Base-by-base conservation (phyloP, 2,329 filamentous ascomycete species). In the Neurospora sp. region DNA sequence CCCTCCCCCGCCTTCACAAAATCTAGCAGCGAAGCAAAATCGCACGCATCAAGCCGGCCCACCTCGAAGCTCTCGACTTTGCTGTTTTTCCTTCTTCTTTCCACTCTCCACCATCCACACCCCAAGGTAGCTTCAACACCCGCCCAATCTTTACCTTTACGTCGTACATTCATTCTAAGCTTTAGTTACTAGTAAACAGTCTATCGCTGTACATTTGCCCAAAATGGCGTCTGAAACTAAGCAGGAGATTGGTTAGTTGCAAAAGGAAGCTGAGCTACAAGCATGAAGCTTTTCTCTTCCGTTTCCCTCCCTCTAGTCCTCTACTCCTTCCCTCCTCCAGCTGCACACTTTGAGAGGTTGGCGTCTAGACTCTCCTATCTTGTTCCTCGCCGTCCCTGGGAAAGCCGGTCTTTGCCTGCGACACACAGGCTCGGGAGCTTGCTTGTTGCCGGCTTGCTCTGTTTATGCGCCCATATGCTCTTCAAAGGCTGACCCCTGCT, bases 211-310 rank as follows among this genome's bases (percentile, higher is more conserved):
- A 66, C 38, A 70, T 28, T 46, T 69, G 67, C 62, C 62, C 72
- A 79, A 67, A 66, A 82, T 82, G 80, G 78, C 80, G 70, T 78
- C 80, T 73, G 80, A 81, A 74, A 68, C 52, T 8, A 62, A 73
- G 66, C 81, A 81, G 74, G 78, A 79, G 75, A 77, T 78, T 69
- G 80, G 80, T 82, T 70, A 76, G 80, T 79, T 71, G 38, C 68
- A 28, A 19, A 67, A 67, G 6, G 33, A 38, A 40, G 36, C 66
- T 33, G 66, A 38, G 66, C 36, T 38, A 15, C 66, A 67, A 40
- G 66, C 66, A 67, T 40, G 38, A 38, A 40, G 36, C 33, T 38
- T 67, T 38, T 11, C 43, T 62, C 66, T 58, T 66, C 28, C 66
- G 8, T 40, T 8, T 67, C 66, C 40, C 69, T 69, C 62, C 52